phyloP scores from a whole-genome alignment of 1,139 yeast species.

The Saccharomyces hybrid region DNA sequence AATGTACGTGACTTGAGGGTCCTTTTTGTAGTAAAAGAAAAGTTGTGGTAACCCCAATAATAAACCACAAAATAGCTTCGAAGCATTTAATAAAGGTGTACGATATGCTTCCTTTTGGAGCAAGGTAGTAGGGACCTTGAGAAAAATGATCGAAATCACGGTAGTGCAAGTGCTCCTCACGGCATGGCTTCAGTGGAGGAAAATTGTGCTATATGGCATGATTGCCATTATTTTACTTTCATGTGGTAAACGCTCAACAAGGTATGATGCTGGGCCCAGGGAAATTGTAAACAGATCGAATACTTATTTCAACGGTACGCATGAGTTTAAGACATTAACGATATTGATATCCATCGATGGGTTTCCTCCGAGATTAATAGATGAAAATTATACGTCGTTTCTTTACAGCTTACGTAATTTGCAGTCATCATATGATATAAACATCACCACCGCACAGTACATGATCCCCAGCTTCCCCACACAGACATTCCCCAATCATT shows the following conservation, averaged over 20 bases:
- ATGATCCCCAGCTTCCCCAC: conserved; percentile 86
- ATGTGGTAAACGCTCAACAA: background rate
- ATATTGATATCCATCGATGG: conserved; percentile 75
- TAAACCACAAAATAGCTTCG: background rate
- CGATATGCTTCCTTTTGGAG: background rate
- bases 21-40: background rate
- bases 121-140: background rate
- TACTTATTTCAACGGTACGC: conserved; percentile 52
- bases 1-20: background rate
- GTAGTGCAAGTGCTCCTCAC: background rate
- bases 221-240: background rate
- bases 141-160: background rate
- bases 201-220: background rate
- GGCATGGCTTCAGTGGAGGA: background rate
- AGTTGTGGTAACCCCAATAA: background rate
- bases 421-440: conserved; percentile 43
- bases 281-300: background rate
- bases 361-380: conserved; percentile 85
- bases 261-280: background rate
- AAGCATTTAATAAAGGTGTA: background rate
- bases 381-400: conserved; percentile 58
- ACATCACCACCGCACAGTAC: conserved; percentile 57
- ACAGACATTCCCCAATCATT: conserved; percentile 85
- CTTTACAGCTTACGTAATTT: conserved; percentile 38
- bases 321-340: conserved; percentile 67